Percentiles rank a stretch among this genome's conserved stretches.
Conservation (phyloP, 345 rosid genomes). For the Cardamine resedifolia region DNA sequence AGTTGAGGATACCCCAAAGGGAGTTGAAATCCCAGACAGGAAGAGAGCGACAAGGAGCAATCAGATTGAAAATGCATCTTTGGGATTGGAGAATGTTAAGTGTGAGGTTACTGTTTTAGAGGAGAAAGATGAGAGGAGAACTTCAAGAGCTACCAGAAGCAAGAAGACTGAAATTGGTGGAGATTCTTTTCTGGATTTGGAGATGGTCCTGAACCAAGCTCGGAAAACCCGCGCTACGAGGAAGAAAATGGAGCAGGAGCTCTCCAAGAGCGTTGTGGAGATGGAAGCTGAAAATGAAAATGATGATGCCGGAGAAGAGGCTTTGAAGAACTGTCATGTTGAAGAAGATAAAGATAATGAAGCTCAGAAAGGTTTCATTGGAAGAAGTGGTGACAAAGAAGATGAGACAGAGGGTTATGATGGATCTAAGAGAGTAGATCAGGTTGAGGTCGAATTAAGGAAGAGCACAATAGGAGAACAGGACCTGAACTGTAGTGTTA, state of each 20-base stretch:
- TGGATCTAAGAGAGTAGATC: slow-evolving; percentile 12
- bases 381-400: background rate
- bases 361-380: slow-evolving; percentile 5
- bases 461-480: slow-evolving; percentile 1
- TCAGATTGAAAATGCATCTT: slow-evolving; percentile 12
- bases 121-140: slow-evolving; percentile 7
- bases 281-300: slow-evolving; percentile 13
- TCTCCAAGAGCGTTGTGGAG: background rate
- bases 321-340: background rate
- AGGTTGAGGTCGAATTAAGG: slow-evolving; percentile 14
- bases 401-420: slow-evolving; percentile 3
- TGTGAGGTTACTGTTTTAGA: slow-evolving; percentile 6
- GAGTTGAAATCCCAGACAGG: slow-evolving; percentile 5
- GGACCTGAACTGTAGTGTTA: slow-evolving; percentile 2
- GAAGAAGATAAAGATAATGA: slow-evolving; percentile 6
- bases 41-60: slow-evolving; percentile 41
- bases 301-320: slow-evolving; percentile 1
- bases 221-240: slow-evolving; percentile 30
- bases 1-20: slow-evolving; percentile 25
- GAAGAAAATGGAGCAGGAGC: slow-evolving; percentile 23
- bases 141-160: slow-evolving; percentile 43
- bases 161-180: slow-evolving; percentile 35
- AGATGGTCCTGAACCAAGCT: slow-evolving; percentile 27
- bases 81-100: slow-evolving; percentile 3
- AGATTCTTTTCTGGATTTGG: slow-evolving; percentile 27